phyloP scores from a whole-genome alignment of 331 rosid genomes.

The Phaseolus coccineus region DNA sequence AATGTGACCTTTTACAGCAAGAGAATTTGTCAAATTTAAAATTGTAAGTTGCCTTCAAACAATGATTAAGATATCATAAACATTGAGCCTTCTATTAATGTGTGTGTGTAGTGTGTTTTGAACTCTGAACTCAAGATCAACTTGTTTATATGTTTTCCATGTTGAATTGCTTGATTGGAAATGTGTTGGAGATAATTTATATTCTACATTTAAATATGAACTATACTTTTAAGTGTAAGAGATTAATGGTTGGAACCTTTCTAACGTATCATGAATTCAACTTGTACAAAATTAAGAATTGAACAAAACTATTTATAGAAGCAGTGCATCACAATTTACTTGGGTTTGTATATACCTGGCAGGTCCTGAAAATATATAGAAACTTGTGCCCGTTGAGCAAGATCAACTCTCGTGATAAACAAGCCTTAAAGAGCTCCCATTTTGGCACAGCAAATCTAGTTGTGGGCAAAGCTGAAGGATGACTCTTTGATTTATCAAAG shows the following conservation, averaged over 20 bases:
- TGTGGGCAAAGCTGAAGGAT: slow-evolving; percentile 70
- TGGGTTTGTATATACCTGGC: slow-evolving; percentile 60
- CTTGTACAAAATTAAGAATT: background rate
- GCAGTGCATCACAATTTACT: background rate
- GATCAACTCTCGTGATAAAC: slow-evolving; percentile 68
- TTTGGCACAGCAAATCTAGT: slow-evolving; percentile 60
- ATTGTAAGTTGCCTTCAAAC: slow-evolving; percentile 18
- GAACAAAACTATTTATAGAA: background rate
- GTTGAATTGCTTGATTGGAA: slow-evolving; percentile 5
- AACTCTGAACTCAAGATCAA: background rate
- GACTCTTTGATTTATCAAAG: slow-evolving; percentile 63
- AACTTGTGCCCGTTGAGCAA: slow-evolving; percentile 65
- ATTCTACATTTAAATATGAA: background rate
- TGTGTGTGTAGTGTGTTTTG: background rate
- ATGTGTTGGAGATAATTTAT: slow-evolving; percentile 19
- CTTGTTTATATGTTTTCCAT: background rate
- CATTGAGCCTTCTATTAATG: background rate
- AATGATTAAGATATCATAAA: background rate
- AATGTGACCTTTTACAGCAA: slow-evolving; percentile 65
- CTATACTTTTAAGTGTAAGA: background rate
- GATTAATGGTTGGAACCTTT: background rate
- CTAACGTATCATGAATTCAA: background rate
- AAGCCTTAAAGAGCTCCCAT: slow-evolving; percentile 68
- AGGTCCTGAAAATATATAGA: slow-evolving; percentile 78
- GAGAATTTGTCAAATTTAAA: slow-evolving; percentile 18